Base-by-base conservation (phyloP, 2,329 filamentous ascomycete genomes). In the Penicillium sp. region DNA sequence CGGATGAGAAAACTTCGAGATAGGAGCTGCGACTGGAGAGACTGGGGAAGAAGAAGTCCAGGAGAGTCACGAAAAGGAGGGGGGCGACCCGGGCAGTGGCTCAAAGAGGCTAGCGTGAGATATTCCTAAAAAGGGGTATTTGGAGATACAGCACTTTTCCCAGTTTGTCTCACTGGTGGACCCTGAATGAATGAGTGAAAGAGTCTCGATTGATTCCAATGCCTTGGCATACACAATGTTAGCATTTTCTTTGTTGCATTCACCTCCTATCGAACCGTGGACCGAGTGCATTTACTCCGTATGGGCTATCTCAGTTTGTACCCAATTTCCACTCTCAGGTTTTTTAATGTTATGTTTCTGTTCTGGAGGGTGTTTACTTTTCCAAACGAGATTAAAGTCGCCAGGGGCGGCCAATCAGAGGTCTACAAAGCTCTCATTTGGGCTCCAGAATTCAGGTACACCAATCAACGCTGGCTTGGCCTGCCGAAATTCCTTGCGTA, bases 1-100 rank as follows among this genome's bases (percentile, higher is more conserved):
- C 69, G 68, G 71, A 72, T 63, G 64, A 67, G 69, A 74, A 72
- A 67, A 65, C 68, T 68, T 44, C 66, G 56, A 62, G 44, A 54
- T 45, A 54, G 27, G 44, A 22, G 34, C 43, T 41, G 49, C 27
- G 32, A 42, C 38, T 60, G 52, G 48, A 45, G 34, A 62, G 53
- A 56, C 54, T 59, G 56, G 59, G 57, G 54, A 55, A 58, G 50
- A 55, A 63, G 62, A 65, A 61, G 58, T 58, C 59, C 62, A 54
- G 32, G 57, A 58, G 60, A 49, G 44, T 50, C 43, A 48, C 46
- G 57, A 43, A 45, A 54, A 57, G 54, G 47, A 45, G 42, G 48
- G 39, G 41, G 53, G 48, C 58, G 60, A 62, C 16, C 45, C 34
- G 34, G 46, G 53, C 49, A 54, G 61, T 48, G 54, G 53, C 53